Evolutionary conservation across 1,284 basidiomycete genomes (phyloP).

Genomic region (Xerocomus minutiporus): DNA sequence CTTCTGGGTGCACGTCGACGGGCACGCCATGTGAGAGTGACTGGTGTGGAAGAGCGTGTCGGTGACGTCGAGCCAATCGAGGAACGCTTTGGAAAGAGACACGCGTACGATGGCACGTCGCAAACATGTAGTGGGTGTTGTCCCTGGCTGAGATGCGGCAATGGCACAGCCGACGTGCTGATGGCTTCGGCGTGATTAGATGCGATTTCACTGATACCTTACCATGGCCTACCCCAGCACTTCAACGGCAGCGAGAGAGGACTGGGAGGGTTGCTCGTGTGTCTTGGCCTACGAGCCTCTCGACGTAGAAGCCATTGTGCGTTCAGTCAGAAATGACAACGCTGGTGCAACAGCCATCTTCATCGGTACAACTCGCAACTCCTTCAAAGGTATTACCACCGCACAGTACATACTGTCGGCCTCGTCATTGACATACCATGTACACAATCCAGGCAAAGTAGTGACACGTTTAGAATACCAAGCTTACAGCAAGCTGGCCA

Average conservation of each 20-base stretch:
- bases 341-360: slow-evolving; percentile 74
- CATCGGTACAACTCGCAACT: slow-evolving; percentile 68
- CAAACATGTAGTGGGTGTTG: slow-evolving; percentile 16
- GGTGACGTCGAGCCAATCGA: slow-evolving; percentile 7
- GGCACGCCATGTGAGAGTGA: slow-evolving; percentile 29
- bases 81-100: slow-evolving; percentile 3
- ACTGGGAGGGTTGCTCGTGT: slow-evolving; percentile 49
- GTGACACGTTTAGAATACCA: slow-evolving; percentile 78
- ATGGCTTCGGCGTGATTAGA: too few species aligned
- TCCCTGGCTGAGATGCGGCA: too few species aligned
- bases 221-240: slow-evolving; percentile 30
- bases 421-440: slow-evolving; percentile 4
- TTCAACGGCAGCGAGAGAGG: slow-evolving; percentile 46
- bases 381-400: slow-evolving; percentile 44
- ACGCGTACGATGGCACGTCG: slow-evolving; percentile 7
- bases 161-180: neutral
- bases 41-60: slow-evolving; percentile 1
- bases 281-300: slow-evolving; percentile 58
- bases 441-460: slow-evolving; percentile 49
- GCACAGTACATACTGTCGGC: neutral
- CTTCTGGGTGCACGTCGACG: slow-evolving; percentile 76
- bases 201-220: too few species aligned
- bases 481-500: slow-evolving; percentile 77
- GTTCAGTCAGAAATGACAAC: slow-evolving; percentile 55
- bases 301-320: slow-evolving; percentile 52